Percentiles rank a stretch among this genome's conserved stretches.
Evolutionary conservation across 108 stramenopile species (phyloP).

Genomic region (Conticribra weissflogii): DNA sequence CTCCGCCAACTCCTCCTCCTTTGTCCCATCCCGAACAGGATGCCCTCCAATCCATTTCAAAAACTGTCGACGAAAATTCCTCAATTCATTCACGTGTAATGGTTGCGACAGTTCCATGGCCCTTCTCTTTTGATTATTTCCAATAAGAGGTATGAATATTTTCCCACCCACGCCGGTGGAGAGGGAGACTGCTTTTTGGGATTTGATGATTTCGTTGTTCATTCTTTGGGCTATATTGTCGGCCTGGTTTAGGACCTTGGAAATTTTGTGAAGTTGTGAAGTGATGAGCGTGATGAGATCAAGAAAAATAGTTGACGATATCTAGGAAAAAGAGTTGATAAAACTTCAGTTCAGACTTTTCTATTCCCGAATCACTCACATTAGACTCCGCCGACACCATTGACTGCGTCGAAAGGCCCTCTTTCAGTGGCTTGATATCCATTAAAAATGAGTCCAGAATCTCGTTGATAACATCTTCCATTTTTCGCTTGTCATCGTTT

Average conservation of each 20-base stretch:
- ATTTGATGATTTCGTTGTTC: constrained; percentile 53
- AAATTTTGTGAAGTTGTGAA: too few species aligned
- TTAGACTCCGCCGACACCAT: constrained; percentile 41
- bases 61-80: constrained; percentile 59
- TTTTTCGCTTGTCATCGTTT: constrained; percentile 1
- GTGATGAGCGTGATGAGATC: too few species aligned
- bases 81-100: constrained; percentile 52
- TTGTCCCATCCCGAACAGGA: constrained; percentile 56
- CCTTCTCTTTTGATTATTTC: constrained; percentile 6
- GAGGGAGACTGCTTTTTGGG: constrained; percentile 39
- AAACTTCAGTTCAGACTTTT: too few species aligned
- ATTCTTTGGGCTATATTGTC: constrained; percentile 63
- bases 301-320: too few species aligned
- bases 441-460: constrained; percentile 71
- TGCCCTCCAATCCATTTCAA: constrained; percentile 64
- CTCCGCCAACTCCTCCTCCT: constrained; percentile 55
- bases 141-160: constrained; percentile 13
- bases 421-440: constrained; percentile 54
- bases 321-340: too few species aligned
- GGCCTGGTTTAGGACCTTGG: constrained; percentile 28
- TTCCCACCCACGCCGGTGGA: constrained; percentile 17
- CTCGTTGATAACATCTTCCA: constrained; percentile 75
- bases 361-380: constrained; percentile 57
- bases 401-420: constrained; percentile 68
- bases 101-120: constrained; percentile 29